A percentile compares a stretch with the other conserved stretches of the same genome.
These are phyloP conservation scores for Porcisia deanei DNA, from an alignment of 208 protist genomes.

Conservation along the genomic window DNA sequence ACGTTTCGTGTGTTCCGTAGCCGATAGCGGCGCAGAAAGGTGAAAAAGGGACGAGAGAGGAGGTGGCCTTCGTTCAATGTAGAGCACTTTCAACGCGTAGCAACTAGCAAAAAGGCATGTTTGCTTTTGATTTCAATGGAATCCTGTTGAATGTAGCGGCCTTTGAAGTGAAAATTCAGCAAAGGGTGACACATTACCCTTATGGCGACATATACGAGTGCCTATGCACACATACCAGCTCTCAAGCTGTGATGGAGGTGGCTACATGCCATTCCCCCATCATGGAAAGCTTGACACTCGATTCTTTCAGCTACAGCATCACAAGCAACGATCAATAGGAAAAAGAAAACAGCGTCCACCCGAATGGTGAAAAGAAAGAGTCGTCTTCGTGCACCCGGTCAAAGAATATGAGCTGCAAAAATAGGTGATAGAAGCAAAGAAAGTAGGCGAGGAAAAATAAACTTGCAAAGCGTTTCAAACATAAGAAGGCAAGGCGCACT, in stretches of 20 bases:
- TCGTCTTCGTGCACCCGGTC: neutral
- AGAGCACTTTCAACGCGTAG: neutral
- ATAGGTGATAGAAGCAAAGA: conserved; percentile 6
- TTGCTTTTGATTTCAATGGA: neutral
- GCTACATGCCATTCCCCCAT: neutral
- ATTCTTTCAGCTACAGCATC: neutral
- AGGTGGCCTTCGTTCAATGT: neutral
- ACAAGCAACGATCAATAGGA: neutral
- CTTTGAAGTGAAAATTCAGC: neutral
- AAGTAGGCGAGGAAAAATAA: neutral
- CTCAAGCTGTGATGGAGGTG: neutral
- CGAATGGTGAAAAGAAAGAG: neutral
- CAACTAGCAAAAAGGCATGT: neutral
- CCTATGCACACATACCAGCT: neutral
- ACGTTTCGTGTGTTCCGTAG: neutral
- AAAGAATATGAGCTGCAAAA: neutral
- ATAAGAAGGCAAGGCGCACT: conserved; percentile 26
- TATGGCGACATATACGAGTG: neutral
- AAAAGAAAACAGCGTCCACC: neutral
- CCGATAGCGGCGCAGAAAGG: neutral
- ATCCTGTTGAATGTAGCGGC: neutral
- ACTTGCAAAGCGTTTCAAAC: neutral
- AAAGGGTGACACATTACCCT: neutral
- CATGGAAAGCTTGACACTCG: neutral
- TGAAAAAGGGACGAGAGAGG: neutral